These are phyloP conservation scores for Luffa acutangula DNA, from an alignment of 306 rosid genomes.

Conservation along the genomic window DNA sequence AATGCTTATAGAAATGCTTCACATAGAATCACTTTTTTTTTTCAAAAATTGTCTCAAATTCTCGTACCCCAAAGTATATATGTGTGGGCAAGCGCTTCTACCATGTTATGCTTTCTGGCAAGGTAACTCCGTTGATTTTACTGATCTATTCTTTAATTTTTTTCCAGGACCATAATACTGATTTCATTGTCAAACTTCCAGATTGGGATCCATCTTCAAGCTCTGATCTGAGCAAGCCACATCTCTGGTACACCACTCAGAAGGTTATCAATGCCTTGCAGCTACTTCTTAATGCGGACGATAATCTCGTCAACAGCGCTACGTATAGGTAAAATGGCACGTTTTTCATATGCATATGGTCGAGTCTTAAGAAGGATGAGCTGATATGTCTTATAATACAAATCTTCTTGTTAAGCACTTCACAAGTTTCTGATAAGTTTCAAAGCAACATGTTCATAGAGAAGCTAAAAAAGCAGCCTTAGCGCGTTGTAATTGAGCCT, in stretches of 20 bases:
- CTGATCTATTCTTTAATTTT: not conserved
- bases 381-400: not conserved
- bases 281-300: conserved; percentile 51
- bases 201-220: conserved; percentile 71
- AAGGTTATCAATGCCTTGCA: conserved; percentile 54
- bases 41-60: too few relatives aligned
- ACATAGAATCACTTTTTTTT: not conserved
- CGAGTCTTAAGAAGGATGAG: not conserved
- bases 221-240: conserved; percentile 45
- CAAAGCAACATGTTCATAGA: not conserved
- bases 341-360: not conserved
- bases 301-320: conserved; percentile 46
- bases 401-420: not conserved
- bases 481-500: not conserved
- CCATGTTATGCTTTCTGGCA: not conserved
- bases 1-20: too few relatives aligned
- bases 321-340: conserved; percentile 54
- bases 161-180: conserved; percentile 80
- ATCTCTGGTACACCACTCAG: conserved; percentile 76
- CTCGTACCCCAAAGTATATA: not conserved
- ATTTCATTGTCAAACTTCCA: conserved; percentile 72
- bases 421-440: not conserved
- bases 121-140: not conserved
- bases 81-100: not conserved
- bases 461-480: not conserved